A percentile compares a stretch with the other conserved stretches of the same genome.
Evolutionary conservation across 768 basidiomycete species (phyloP).

Genomic region (Kwoniella dejecticola): DNA sequence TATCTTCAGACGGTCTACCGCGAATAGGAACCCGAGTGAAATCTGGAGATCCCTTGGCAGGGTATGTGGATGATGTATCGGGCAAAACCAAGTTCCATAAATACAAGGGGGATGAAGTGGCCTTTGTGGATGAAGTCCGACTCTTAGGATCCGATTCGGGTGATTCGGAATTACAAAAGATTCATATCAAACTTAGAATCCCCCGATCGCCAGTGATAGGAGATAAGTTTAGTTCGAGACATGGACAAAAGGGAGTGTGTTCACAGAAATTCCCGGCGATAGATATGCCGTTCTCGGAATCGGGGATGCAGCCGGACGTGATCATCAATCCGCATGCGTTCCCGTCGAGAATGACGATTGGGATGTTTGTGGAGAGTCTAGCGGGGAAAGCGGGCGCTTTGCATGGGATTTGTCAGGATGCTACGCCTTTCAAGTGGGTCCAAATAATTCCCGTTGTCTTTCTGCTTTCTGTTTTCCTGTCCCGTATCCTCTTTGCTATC

Average conservation of each 20-base stretch:
- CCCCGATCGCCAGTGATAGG: conserved; percentile 95
- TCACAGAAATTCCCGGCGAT: conserved; percentile 98
- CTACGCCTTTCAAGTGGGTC: conserved; percentile 91
- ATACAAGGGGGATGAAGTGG: conserved; percentile 94
- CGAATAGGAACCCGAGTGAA: conserved; percentile 69
- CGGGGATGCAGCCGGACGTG: conserved; percentile 97
- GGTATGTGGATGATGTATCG: conserved; percentile 82
- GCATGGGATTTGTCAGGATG: conserved; percentile 98
- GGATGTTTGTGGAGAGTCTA: conserved; percentile 99
- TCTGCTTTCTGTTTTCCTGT: background rate
- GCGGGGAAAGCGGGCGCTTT: conserved; percentile 99
- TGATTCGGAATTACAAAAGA: conserved; percentile 83
- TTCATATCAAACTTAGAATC: conserved; percentile 90
- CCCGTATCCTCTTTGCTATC: too few relatives aligned
- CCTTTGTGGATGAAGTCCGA: conserved; percentile 86
- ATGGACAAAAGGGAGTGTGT: conserved; percentile 99
- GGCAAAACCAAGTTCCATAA: conserved; percentile 81
- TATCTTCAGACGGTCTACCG: conserved; percentile 85
- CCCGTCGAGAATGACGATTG: conserved; percentile 99
- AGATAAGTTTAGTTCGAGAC: conserved; percentile 98
- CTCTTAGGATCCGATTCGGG: conserved; percentile 85
- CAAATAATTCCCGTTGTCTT: background rate
- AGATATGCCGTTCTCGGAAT: conserved; percentile 99
- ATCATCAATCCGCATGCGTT: conserved; percentile 99
- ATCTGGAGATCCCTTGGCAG: conserved; percentile 78